A percentile compares a stretch with the other conserved stretches of the same genome.
These are phyloP conservation scores for Penicillium brasilianum DNA, from an alignment of 2,329 filamentous ascomycete species.

Conservation along the genomic window DNA sequence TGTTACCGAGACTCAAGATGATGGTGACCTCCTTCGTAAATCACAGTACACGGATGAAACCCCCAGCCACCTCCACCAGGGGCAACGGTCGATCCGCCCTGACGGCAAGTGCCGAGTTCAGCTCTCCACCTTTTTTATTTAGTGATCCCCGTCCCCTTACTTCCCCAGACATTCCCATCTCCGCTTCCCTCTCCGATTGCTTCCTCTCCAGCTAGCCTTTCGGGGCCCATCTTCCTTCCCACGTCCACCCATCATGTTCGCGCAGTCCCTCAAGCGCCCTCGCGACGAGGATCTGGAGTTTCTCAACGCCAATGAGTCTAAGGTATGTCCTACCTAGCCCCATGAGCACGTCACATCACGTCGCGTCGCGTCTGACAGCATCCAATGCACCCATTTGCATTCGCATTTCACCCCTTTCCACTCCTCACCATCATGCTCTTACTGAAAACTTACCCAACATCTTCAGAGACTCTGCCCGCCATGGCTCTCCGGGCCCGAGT, in stretches of 20 bases:
- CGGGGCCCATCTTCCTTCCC: neutral
- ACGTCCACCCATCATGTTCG: slow-evolving; percentile 1
- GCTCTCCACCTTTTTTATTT: slow-evolving; percentile 8
- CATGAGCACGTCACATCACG: neutral
- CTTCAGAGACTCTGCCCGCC: slow-evolving; percentile 38
- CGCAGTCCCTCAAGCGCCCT: slow-evolving; percentile 10
- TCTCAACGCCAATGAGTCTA: slow-evolving; percentile 6
- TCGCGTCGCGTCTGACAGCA: neutral
- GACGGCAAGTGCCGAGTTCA: slow-evolving; percentile 18
- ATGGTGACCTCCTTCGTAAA: too few species aligned
- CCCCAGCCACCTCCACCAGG: too few species aligned
- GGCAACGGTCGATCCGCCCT: slow-evolving; percentile 1
- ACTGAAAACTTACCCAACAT: neutral
- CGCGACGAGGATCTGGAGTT: slow-evolving; percentile 11
- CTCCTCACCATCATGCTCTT: neutral
- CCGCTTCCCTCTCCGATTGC: slow-evolving; percentile 1
- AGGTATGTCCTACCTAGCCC: slow-evolving; percentile 1
- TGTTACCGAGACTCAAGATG: too few species aligned
- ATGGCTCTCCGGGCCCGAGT: neutral
- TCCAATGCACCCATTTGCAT: neutral
- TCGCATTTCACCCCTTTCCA: neutral
- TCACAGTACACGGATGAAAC: too few species aligned
- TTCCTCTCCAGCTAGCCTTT: neutral
- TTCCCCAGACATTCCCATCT: slow-evolving; percentile 6
- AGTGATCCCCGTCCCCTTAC: slow-evolving; percentile 11